These are phyloP conservation scores for Balakata baccata DNA, from an alignment of 345 rosid species.

Conservation along the genomic window DNA sequence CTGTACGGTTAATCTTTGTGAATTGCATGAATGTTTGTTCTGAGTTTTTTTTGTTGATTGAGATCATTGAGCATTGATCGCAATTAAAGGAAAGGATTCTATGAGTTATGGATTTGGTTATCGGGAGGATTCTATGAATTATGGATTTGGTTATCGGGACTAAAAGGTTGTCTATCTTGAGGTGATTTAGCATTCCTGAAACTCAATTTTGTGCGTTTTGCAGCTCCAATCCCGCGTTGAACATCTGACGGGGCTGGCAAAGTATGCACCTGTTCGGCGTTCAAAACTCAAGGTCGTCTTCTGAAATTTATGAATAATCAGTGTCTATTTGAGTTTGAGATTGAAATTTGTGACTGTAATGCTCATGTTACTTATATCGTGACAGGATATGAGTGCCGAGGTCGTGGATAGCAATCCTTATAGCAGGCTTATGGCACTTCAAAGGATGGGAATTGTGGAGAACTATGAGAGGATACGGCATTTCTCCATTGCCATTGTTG, in stretches of 20 bases:
- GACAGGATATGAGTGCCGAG: slow-evolving; percentile 92
- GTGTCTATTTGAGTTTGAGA: neutral
- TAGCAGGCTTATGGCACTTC: slow-evolving; percentile 99
- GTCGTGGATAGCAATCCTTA: slow-evolving; percentile 97
- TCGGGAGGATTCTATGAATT: too few relatives aligned
- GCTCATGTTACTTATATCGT: slow-evolving; percentile 8
- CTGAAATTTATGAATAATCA: neutral
- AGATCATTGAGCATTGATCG: neutral
- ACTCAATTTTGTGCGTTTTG: slow-evolving; percentile 5
- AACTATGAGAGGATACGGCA: slow-evolving; percentile 83
- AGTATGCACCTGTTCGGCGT: slow-evolving; percentile 51
- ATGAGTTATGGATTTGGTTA: neutral
- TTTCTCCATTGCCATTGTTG: slow-evolving; percentile 94
- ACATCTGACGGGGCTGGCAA: slow-evolving; percentile 49
- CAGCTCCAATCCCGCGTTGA: slow-evolving; percentile 62
- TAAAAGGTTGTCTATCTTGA: neutral
- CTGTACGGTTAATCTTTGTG: neutral
- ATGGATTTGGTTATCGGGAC: neutral
- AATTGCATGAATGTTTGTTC: neutral
- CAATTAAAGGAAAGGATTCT: neutral
- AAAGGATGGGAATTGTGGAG: slow-evolving; percentile 92
- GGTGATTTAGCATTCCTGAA: neutral
- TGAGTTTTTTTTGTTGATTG: slow-evolving; percentile 8
- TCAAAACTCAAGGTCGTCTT: slow-evolving; percentile 66
- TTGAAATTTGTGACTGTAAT: slow-evolving; percentile 3